Evolutionary conservation across 169 alveolate species (phyloP), one percentile per base, ranked within the genome.

Genomic region (Plasmodium berghei): DNA sequence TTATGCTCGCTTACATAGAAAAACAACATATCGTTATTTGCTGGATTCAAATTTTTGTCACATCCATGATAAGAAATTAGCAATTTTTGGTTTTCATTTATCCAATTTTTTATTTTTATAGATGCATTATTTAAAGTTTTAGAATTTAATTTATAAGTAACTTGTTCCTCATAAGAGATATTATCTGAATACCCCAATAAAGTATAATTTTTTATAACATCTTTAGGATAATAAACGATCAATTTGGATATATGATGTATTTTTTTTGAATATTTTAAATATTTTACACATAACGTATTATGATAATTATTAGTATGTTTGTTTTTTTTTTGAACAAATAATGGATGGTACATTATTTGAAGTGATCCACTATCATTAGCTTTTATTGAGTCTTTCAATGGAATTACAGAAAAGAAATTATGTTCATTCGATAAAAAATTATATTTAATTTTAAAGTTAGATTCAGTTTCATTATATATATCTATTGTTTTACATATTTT

Each of bases 211-310:
- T 48, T 58, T 45, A 49, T 72, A 24, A 56, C 73, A 34, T 67
- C 75, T 18, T 80, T 80, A 18, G 90, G 90, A 48, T 80, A 67
- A 56, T 80, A 80, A 14, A 80, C 45, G 16, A 80, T 52, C 55
- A 80, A 71, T 54, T 80, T 80, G 9, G 90, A 80, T 67, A 80
- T 54, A 18, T 80, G 90, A 48, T 80, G 83, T 52, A 80, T 80
- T 66, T 80, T 54, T 55, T 80, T 28, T 54, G 55, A 80, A 67
- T 80, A 80, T 67, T 80, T 80, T 20, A 66, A 18, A 80, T 80
- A 80, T 80, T 67, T 80, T 54, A 8, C 66, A 71, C 90, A 80
- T 61, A 80, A 80, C n/a, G 73, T 67, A 48, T 67, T 80, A 54
- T 66, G 90, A 67, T 67, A 80, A 71, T 80, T 80, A 55, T 80